Evolutionary conservation across 768 basidiomycete species (phyloP).

Genomic region (Fibroporia radiculosa): DNA sequence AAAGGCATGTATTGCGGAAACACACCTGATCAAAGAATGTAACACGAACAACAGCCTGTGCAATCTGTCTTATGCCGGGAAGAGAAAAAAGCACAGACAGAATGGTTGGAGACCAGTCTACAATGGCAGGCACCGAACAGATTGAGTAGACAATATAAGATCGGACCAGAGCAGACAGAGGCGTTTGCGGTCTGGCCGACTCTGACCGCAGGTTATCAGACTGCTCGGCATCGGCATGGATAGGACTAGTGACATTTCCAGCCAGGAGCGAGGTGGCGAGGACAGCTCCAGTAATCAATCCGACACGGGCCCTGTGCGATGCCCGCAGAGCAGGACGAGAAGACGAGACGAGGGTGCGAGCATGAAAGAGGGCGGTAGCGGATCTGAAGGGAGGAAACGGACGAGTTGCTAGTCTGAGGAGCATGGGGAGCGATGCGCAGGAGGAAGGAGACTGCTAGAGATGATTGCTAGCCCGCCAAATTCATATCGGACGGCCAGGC

Average conservation of each 20-base stretch:
- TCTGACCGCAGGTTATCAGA: background rate
- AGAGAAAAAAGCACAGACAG: slow-evolving; percentile 53
- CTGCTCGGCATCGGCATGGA: slow-evolving; percentile 20
- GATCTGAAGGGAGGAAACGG: background rate
- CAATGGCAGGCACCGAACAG: slow-evolving; percentile 68
- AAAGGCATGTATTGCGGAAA: background rate
- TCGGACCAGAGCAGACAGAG: slow-evolving; percentile 41
- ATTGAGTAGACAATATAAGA: slow-evolving; percentile 78
- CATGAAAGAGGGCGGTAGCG: background rate
- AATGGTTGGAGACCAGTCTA: slow-evolving; percentile 66
- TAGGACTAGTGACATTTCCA: slow-evolving; percentile 7
- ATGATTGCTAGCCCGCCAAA: background rate
- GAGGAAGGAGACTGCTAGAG: background rate
- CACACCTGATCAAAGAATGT: slow-evolving; percentile 84
- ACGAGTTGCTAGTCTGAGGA: slow-evolving; percentile 1
- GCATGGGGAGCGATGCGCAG: background rate
- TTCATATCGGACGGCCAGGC: background rate
- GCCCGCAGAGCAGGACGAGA: background rate
- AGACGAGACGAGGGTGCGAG: slow-evolving; percentile 4
- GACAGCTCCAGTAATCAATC: slow-evolving; percentile 5
- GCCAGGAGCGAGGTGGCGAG: slow-evolving; percentile 10
- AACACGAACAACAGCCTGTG: slow-evolving; percentile 59
- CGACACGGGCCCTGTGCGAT: slow-evolving; percentile 2
- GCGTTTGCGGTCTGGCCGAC: slow-evolving; percentile 6
- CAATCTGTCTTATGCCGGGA: slow-evolving; percentile 49